phyloP scores from a whole-genome alignment of 495 filamentous ascomycete genomes.

The Symbiotaphrina buchneri region DNA sequence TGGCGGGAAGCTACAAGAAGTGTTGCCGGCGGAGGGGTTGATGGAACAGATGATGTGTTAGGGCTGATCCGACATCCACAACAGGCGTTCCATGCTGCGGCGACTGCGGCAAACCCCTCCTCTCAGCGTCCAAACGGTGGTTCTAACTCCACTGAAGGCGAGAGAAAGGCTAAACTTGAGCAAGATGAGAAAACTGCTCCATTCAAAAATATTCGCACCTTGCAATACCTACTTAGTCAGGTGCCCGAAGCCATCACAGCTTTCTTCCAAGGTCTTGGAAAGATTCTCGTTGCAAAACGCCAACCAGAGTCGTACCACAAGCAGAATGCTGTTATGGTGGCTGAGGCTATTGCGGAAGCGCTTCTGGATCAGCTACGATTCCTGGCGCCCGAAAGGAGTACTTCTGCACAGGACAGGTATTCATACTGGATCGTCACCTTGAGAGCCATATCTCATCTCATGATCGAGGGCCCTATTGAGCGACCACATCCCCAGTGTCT shows the following conservation, averaged over 20 bases:
- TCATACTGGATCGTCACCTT: conserved; percentile 66
- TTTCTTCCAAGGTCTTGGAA: conserved; percentile 64
- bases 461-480: conserved; percentile 46
- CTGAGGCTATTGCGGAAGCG: conserved; percentile 53
- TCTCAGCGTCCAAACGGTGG: conserved; percentile 6
- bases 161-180: conserved; percentile 15
- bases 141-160: conserved; percentile 12
- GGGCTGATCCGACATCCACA: background rate
- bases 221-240: conserved; percentile 55
- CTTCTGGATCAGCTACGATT: conserved; percentile 42
- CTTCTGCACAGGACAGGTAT: conserved; percentile 27
- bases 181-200: conserved; percentile 24
- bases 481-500: conserved; percentile 41
- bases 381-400: conserved; percentile 15
- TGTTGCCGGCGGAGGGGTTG: conserved; percentile 18
- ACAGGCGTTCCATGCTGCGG: background rate
- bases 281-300: conserved; percentile 50
- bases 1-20: conserved; percentile 42
- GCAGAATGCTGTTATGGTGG: conserved; percentile 46
- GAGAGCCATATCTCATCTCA: conserved; percentile 49
- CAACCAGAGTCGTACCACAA: conserved; percentile 36
- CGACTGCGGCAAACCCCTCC: background rate
- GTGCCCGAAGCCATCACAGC: conserved; percentile 46
- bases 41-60: conserved; percentile 14
- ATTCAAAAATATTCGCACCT: conserved; percentile 57